Conservation (phyloP, 2,329 filamentous ascomycete species). For the Plectosphaerella sp. region DNA sequence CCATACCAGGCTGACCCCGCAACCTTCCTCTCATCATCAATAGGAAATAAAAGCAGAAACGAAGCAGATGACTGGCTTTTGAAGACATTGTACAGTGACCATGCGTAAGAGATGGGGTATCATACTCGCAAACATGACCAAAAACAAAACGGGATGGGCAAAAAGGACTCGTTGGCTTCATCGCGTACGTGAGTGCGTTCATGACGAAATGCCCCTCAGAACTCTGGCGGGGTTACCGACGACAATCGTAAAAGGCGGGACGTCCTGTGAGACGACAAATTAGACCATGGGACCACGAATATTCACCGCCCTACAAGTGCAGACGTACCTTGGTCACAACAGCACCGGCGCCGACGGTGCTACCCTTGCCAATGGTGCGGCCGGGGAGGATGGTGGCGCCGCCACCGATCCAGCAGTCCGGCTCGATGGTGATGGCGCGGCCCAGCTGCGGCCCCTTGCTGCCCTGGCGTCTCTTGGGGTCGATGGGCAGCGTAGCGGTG, state of each 20-base stretch:
- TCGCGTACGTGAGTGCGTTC: too few relatives aligned
- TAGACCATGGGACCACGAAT: constrained; percentile 8
- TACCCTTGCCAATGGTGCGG: constrained; percentile 74
- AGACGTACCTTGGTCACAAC: constrained; percentile 70
- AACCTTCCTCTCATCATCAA: too few relatives aligned
- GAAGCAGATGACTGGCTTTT: neutral
- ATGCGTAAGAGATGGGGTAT: neutral
- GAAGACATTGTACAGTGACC: neutral
- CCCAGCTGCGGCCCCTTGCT: constrained; percentile 69
- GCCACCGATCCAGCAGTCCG: constrained; percentile 80
- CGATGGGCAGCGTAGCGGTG: constrained; percentile 67
- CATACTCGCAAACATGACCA: neutral
- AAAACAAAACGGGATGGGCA: neutral
- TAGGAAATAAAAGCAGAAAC: neutral
- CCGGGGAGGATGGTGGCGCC: constrained; percentile 75
- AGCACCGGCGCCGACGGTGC: constrained; percentile 75
- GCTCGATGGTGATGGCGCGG: constrained; percentile 70
- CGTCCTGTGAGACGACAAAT: constrained; percentile 37
- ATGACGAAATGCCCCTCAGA: constrained; percentile 30
- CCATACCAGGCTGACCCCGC: too few relatives aligned
- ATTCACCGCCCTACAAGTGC: neutral
- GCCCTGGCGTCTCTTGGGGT: constrained; percentile 69
- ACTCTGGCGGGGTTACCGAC: constrained; percentile 66
- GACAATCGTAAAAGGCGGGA: constrained; percentile 64
- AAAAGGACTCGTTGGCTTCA: neutral